Conservation (phyloP, 345 rosid species). For the Hevea brasiliensis region DNA sequence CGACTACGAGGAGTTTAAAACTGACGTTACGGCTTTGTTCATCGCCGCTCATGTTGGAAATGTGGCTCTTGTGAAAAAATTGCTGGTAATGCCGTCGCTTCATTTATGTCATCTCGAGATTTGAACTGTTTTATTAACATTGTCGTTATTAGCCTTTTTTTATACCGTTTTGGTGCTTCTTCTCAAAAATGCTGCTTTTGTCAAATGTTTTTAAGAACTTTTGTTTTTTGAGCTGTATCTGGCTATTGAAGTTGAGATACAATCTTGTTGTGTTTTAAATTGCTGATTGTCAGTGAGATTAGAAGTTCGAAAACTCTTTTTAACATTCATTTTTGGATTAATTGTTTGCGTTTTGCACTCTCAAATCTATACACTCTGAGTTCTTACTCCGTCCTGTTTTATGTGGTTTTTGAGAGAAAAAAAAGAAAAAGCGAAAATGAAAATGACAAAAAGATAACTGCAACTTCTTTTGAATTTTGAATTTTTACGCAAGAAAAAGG, state of each 20-base stretch:
- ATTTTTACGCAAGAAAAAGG: background rate
- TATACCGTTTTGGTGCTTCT: background rate
- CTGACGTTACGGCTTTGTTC: constrained; percentile 90
- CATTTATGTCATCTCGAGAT: background rate
- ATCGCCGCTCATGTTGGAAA: constrained; percentile 83
- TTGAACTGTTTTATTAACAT: constrained; percentile 11
- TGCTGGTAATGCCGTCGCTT: constrained; percentile 58
- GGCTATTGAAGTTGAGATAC: background rate
- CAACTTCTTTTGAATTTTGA: constrained; percentile 7
- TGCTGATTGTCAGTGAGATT: background rate
- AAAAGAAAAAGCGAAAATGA: no score
- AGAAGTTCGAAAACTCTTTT: background rate
- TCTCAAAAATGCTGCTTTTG: background rate
- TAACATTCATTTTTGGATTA: background rate
- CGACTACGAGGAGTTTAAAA: constrained; percentile 79
- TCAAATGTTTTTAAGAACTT: background rate
- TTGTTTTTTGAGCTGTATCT: background rate
- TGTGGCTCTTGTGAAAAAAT: constrained; percentile 65
- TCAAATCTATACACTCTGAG: background rate
- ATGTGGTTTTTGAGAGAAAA: background rate
- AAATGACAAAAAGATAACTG: background rate
- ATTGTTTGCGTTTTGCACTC: background rate
- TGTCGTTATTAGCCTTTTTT: constrained; percentile 10
- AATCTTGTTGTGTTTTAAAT: background rate
- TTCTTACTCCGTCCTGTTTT: background rate